phyloP scores from a whole-genome alignment of 169 alveolate genomes.

The Cryptosporidium sp. region DNA sequence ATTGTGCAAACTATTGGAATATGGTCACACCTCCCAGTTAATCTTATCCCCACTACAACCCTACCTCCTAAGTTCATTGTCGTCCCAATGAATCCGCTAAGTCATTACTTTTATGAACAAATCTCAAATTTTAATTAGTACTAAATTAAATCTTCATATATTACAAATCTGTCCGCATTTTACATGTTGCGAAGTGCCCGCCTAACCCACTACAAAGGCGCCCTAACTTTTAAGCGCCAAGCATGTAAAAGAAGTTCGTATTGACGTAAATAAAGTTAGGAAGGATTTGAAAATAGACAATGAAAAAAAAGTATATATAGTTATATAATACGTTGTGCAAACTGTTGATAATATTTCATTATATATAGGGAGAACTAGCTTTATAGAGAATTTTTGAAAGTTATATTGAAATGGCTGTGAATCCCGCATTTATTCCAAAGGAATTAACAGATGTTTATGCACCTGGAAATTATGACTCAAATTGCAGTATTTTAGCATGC shows the following conservation, averaged over 20 bases:
- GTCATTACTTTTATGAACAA: neutral
- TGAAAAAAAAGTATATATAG: neutral
- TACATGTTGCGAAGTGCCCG: neutral
- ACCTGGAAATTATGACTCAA: conserved; percentile 46
- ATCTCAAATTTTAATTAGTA: neutral
- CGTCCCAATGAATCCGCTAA: conserved; percentile 17
- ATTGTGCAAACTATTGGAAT: conserved; percentile 23
- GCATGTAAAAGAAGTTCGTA: neutral
- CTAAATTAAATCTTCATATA: neutral
- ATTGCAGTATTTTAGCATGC: conserved; percentile 75
- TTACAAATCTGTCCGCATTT: neutral
- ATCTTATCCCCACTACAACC: neutral
- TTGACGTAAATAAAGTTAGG: no score
- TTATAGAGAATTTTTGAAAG: neutral
- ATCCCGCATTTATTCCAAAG: conserved; percentile 68
- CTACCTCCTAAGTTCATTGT: conserved; percentile 11
- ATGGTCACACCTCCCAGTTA: conserved; percentile 36
- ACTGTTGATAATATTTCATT: no score
- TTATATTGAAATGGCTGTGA: conserved; percentile 34
- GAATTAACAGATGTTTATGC: conserved; percentile 59
- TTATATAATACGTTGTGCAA: neutral
- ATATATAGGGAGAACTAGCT: neutral
- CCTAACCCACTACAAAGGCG: neutral
- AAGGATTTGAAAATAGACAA: neutral
- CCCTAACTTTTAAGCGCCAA: neutral